Conservation (phyloP, 2,329 filamentous ascomycete genomes). For the Colletotrichum cordylinicola region DNA sequence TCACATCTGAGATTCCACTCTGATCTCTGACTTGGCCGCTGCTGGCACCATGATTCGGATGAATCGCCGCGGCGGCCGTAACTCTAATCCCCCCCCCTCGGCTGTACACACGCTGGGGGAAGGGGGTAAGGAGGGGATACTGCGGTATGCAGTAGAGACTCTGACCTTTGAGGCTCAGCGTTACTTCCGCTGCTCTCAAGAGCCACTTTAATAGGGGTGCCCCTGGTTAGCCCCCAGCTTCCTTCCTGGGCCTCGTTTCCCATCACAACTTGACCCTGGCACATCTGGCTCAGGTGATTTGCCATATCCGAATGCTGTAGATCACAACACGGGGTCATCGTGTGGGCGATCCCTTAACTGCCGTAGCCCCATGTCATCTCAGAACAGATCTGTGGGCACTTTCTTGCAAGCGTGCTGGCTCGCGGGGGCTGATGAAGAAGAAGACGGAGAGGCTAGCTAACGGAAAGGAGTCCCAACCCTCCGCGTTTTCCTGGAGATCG, state of each 20-base stretch:
- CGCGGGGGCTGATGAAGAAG: neutral
- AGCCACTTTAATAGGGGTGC: neutral
- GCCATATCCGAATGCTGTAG: neutral
- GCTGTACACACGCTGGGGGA: neutral
- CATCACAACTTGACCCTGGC: neutral
- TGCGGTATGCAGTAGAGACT: neutral
- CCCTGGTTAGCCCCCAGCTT: neutral
- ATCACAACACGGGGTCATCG: neutral
- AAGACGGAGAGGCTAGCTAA: neutral
- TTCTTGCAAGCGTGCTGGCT: neutral
- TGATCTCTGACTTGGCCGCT: neutral
- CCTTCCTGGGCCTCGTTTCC: neutral
- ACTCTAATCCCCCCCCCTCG: neutral
- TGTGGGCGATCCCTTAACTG: neutral
- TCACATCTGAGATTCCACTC: neutral
- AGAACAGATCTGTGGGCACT: neutral
- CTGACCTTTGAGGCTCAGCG: neutral
- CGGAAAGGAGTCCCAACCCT: neutral
- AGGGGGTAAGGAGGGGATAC: neutral
- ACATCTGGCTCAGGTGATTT: neutral
- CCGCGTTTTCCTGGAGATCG: neutral
- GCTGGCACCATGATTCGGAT: neutral
- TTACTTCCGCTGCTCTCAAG: neutral
- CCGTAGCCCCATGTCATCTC: neutral
- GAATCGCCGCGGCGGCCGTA: neutral